Conservation (phyloP, 1,284 basidiomycete species). For the Malassezia vespertilionis region DNA sequence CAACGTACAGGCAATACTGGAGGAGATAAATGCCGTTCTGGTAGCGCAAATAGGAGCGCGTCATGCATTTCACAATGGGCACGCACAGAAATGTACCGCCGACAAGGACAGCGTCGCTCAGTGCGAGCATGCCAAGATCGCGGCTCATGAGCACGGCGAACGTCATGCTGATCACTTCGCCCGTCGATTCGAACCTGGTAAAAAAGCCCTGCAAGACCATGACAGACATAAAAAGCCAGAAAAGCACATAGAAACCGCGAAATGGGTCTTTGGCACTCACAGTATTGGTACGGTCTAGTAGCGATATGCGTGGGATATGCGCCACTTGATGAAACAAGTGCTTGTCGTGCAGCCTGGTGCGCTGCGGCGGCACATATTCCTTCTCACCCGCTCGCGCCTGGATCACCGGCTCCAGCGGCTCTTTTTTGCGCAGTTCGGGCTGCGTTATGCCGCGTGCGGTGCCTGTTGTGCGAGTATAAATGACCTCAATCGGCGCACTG, state of each 20-base stretch:
- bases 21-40: conserved; percentile 21
- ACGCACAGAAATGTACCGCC: conserved; percentile 64
- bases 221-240: conserved; percentile 42
- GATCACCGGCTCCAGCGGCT: no score
- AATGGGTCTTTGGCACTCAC: conserved; percentile 16
- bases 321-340: background rate
- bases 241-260: conserved; percentile 44
- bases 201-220: conserved; percentile 39
- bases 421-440: no score
- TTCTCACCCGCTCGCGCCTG: no score
- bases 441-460: no score
- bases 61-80: conserved; percentile 55
- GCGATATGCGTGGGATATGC: conserved; percentile 8
- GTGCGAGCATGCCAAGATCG: conserved; percentile 69
- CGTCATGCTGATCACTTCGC: conserved; percentile 62
- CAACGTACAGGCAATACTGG: conserved; percentile 34
- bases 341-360: background rate
- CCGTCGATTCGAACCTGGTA: conserved; percentile 50
- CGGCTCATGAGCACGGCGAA: conserved; percentile 81
- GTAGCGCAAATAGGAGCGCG: conserved; percentile 52
- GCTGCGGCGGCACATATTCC: no score
- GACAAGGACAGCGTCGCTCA: conserved; percentile 74
- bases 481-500: no score
- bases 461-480: no score
- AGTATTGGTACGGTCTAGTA: conserved; percentile 4